Base-by-base conservation (phyloP, 1,284 basidiomycete species). In the Pseudozyma sp. region DNA sequence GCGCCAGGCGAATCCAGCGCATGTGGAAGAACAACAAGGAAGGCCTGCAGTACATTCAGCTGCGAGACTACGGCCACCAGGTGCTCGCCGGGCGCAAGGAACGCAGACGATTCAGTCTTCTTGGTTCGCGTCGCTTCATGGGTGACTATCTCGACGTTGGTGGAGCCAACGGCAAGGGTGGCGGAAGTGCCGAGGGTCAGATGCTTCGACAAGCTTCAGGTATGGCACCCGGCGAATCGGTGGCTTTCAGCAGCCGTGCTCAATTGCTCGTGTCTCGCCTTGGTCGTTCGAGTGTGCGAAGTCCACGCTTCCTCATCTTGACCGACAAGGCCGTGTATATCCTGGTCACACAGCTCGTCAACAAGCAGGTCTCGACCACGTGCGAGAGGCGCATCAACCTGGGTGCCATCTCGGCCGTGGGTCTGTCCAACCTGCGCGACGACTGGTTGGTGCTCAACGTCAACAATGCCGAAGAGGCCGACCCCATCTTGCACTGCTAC, bases 1-100 rank as follows among this genome's bases (percentile, higher is more conserved):
- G 94, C 77, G 97, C 97, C 9, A 89, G 89, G 47, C 91, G 94
- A 68, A 99, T 99, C 68, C 97, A 99, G 85, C 88, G 95, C 52
- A 97, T 97, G 89, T 99, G 96, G 96, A 94, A 92, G 87, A 94
- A 94, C 85, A 97, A 98, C 87, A 97, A 97, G 85, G 94, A 98
- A 83, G 89, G 89, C 19, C 88, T 98, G 54, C 92, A 90, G 29
- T 97, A 94, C 84, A 91, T 92, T 13, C 90, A 95, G 82, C 87
- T 93, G 67, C 89, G 97, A 37, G 95, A 98, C 77, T 94, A 97
- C 76, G 94, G 96, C 0, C 95, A 99, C 84, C 90, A 96, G 82
- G 88, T 98, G 14, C 88, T 99, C 4, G 94, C 90, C 6, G 90
- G 92, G 3, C 88, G 95, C 75, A 99, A 99, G 86, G 97, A 99